These are phyloP conservation scores for Xylariales sp. DNA, from an alignment of 2,329 filamentous ascomycete genomes.

Conservation along the genomic window DNA sequence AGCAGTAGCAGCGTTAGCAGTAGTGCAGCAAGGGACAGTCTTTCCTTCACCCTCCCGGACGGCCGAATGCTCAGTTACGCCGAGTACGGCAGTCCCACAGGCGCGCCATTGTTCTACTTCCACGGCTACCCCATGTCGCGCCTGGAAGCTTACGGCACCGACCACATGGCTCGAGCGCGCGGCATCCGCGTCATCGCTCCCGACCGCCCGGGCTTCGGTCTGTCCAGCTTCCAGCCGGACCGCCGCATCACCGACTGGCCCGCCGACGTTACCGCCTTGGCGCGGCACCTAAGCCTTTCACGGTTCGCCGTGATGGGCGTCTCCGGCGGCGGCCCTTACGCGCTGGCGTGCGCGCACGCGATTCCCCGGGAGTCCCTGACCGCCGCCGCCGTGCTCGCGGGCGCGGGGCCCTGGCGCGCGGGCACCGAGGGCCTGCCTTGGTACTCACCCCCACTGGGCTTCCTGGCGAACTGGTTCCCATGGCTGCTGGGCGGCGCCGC, in stretches of 20 bases:
- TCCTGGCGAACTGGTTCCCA: neutral
- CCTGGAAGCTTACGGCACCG: neutral
- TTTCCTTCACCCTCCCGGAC: neutral
- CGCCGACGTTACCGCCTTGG: conserved; percentile 34
- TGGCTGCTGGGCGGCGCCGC: neutral
- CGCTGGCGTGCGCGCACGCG: conserved; percentile 36
- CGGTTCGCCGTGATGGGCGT: conserved; percentile 38
- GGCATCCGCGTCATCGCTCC: neutral
- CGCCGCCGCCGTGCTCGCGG: neutral
- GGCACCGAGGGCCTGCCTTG: neutral
- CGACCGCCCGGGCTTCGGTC: neutral
- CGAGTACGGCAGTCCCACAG: neutral
- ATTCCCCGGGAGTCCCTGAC: neutral
- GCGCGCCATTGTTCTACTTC: neutral
- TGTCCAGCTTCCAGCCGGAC: neutral
- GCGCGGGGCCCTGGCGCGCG: neutral
- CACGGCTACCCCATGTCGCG: neutral
- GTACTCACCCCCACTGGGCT: neutral
- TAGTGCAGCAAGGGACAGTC: neutral
- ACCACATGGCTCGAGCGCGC: neutral
- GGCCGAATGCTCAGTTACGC: neutral
- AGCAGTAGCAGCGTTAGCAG: too few relatives aligned
- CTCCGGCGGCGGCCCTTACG: conserved; percentile 43
- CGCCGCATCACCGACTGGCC: conserved; percentile 27
- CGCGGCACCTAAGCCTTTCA: conserved; percentile 31